phyloP scores from a whole-genome alignment of 106 monocot species.

The Dendrobium huoshanense region DNA sequence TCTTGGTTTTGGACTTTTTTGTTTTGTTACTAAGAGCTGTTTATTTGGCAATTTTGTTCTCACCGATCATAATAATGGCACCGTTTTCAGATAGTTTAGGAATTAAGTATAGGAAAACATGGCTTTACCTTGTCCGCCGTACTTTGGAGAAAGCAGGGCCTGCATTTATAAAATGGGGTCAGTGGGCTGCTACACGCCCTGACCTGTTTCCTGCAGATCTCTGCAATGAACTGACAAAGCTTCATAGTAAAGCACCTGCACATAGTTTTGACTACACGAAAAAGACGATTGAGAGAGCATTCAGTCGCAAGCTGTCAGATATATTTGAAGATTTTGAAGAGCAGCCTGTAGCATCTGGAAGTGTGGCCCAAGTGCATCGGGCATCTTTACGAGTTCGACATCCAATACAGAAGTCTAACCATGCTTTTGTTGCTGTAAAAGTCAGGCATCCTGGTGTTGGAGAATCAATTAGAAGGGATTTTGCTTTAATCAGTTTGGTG shows the following conservation, averaged over 20 bases:
- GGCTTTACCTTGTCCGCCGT: slow-evolving; percentile 58
- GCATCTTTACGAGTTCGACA: slow-evolving; percentile 55
- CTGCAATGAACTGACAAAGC: slow-evolving; percentile 59
- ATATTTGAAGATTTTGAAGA: slow-evolving; percentile 89
- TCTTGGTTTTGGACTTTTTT: slow-evolving; percentile 43
- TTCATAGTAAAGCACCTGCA: slow-evolving; percentile 72
- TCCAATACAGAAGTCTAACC: slow-evolving; percentile 32
- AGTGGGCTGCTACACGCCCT: slow-evolving; percentile 92
- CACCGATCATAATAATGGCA: slow-evolving; percentile 51
- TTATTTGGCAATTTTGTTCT: slow-evolving; percentile 58
- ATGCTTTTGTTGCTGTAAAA: slow-evolving; percentile 71
- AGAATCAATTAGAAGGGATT: slow-evolving; percentile 74
- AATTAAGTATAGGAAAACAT: slow-evolving; percentile 44
- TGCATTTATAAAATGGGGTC: slow-evolving; percentile 97
- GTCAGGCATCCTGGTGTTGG: slow-evolving; percentile 90
- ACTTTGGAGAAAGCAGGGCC: slow-evolving; percentile 79
- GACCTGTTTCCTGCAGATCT: slow-evolving; percentile 84
- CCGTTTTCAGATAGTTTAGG: slow-evolving; percentile 60
- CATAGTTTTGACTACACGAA: slow-evolving; percentile 70
- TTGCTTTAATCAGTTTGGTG: slow-evolving; percentile 65
- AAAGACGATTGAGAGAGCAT: slow-evolving; percentile 68
- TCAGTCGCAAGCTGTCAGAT: slow-evolving; percentile 56
- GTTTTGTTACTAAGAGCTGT: slow-evolving; percentile 47
- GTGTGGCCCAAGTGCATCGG: slow-evolving; percentile 85
- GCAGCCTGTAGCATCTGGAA: slow-evolving; percentile 79